Evolutionary conservation across 176 grass and related monocot genomes (phyloP), one percentile per base, ranked within the genome.

Genomic region (Juncus inflexus): DNA sequence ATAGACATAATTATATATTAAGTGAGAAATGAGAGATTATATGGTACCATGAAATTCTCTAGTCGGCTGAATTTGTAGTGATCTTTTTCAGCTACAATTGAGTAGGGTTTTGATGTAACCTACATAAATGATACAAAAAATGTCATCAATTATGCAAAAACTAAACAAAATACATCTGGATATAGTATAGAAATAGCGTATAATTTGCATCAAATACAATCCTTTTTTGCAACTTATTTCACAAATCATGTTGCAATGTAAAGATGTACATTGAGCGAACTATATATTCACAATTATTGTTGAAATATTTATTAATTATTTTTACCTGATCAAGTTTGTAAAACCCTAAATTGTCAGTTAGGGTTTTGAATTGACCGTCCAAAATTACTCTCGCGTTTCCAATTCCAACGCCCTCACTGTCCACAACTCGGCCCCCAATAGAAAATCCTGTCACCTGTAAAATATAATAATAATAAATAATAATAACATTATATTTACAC

Each of bases 241-340:
- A 28, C 1, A 28, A 28, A 28, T 28, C 19, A 28, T 28, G 19
- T 28, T 28, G 19, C 19, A 28, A 28, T 28, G 19, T n/a, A n/a
- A n/a, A n/a, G n/a, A n/a, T n/a, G n/a, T n/a, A n/a, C n/a, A n/a
- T n/a, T n/a, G n/a, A n/a, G n/a, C n/a, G n/a, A n/a, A n/a, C n/a
- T n/a, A n/a, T n/a, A n/a, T n/a, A n/a, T n/a, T n/a, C n/a, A n/a
- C n/a, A n/a, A n/a, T 45, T 45, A 47, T 28, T 28, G 1, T 28
- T 28, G 19, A 28, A 28, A 28, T 28, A 28, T 28, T 0, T 1
- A 28, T 0, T 28, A 28, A 1, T 28, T 47, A 47, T 47, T 47
- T 12, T 42, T 92, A 99, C 94, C 77, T 99, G 88, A 92, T 99
- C 94, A 78, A 99, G 88, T 79, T 84, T 99, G 77, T 99, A 99